Conservation (phyloP, 306 rosid genomes). For the Gynostemma pentaphyllum region DNA sequence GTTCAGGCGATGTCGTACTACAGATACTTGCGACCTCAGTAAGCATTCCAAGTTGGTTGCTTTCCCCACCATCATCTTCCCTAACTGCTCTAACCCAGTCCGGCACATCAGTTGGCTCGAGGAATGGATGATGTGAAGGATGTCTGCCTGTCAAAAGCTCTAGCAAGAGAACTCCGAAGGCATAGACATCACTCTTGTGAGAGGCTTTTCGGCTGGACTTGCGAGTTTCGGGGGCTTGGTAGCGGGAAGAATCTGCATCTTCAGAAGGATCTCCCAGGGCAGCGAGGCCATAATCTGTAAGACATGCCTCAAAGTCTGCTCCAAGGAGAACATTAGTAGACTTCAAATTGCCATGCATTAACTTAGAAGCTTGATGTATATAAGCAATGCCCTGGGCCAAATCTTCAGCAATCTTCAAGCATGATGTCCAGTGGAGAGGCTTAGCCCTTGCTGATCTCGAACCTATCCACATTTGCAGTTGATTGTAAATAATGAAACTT, state of each 20-base stretch:
- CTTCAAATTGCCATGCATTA: constrained; percentile 75
- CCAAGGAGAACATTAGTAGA: constrained; percentile 86
- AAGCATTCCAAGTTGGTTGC: constrained; percentile 67
- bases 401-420: constrained; percentile 93
- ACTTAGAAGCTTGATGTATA: constrained; percentile 54
- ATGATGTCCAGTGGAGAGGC: constrained; percentile 97
- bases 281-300: constrained; percentile 65
- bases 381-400: constrained; percentile 84
- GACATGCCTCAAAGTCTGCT: constrained; percentile 75
- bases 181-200: constrained; percentile 58
- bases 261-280: constrained; percentile 44
- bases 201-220: constrained; percentile 40
- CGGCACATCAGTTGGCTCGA: constrained; percentile 52
- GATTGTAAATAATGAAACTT: not conserved
- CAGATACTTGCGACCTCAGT: constrained; percentile 84
- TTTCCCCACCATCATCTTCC: constrained; percentile 56
- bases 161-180: constrained; percentile 64
- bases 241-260: constrained; percentile 50
- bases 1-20: constrained; percentile 73
- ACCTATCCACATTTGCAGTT: constrained; percentile 36
- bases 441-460: constrained; percentile 72
- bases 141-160: constrained; percentile 91
- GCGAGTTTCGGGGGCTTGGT: constrained; percentile 64
- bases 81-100: constrained; percentile 83
- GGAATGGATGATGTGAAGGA: constrained; percentile 72